Evolutionary conservation across 495 filamentous ascomycete genomes (phyloP).

Genomic region (Xylaria intraflava): DNA sequence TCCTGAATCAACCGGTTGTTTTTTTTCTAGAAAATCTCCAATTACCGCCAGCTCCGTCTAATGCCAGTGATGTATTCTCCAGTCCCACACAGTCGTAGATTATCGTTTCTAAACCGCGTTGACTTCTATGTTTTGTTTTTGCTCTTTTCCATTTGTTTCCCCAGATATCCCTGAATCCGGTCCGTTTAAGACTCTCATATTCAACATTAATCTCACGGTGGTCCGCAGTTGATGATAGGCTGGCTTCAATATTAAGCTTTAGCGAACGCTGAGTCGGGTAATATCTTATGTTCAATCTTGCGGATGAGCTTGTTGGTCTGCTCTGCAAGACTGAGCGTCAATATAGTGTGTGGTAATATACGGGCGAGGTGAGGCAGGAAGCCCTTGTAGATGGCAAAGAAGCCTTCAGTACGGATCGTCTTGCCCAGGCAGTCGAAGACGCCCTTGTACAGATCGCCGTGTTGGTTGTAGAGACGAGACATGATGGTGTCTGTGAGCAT

Average conservation of each 20-base stretch:
- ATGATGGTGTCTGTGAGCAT: constrained; percentile 78
- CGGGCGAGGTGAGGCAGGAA: constrained; percentile 91
- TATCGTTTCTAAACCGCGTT: background rate
- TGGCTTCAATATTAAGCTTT: constrained; percentile 13
- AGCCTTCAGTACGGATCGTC: constrained; percentile 84
- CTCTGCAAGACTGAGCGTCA: constrained; percentile 89
- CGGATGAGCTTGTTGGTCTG: constrained; percentile 91
- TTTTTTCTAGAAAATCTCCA: background rate
- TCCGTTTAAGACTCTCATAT: background rate
- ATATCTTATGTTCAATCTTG: constrained; percentile 63
- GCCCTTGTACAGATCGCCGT: constrained; percentile 87
- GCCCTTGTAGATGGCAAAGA: constrained; percentile 95
- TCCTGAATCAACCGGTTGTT: background rate
- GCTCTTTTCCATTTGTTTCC: background rate
- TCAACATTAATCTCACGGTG: background rate
- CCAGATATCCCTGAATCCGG: background rate
- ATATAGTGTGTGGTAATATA: constrained; percentile 90
- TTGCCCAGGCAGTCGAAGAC: constrained; percentile 88
- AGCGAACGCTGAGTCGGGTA: constrained; percentile 32
- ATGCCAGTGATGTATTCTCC: background rate
- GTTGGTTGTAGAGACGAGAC: constrained; percentile 98
- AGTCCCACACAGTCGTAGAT: background rate
- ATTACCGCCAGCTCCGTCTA: background rate
- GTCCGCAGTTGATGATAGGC: background rate
- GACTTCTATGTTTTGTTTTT: background rate